Base-by-base conservation (phyloP, 2,329 filamentous ascomycete genomes). In the Hortaea werneckii region DNA sequence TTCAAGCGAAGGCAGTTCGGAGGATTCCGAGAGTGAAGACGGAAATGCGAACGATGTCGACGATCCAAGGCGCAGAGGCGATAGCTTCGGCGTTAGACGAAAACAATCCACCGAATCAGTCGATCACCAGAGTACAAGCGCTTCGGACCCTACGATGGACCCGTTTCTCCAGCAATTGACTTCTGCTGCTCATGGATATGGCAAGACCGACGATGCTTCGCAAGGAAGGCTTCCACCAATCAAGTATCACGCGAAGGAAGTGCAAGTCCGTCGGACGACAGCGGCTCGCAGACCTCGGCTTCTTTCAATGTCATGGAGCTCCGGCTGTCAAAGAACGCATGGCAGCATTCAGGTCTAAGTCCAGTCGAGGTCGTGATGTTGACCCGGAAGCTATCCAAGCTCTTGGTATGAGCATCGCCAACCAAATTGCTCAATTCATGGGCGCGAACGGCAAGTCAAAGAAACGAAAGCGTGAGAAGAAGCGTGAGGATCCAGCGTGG, bases 371-470 rank as follows among this genome's bases (percentile, higher is more conserved):
- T 8, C 43, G 49, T 28, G 29, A 42, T 29, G 40, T 54, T 13
- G 55, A 58, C 29, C 42, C 55, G 7, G 51, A 56, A 10, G 54
- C 54, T n/a, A 60, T 65, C 35, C 50, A 63, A 42, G 55, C 57
- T 8, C 51, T 66, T 8, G 59, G 63, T 29, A 54, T 58, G 41
- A 62, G 52, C 41, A 64, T 65, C 37, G 64, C 63, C 6, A 55
- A 56, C 12, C 60, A 64, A 43, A 57, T 66, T 41, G 58, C 61
- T 3, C 48, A 57, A 20, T 56, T 61, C 37, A 61, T 65, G 47
- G 37, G 48, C 41, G 41, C 10, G 13, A 30, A 37, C n/a, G 41
- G 41, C 30, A 45, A 44, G 40, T 29, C 41, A 10, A 29, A 48
- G 35, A 41, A 50, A 27, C 29, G 29, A 42, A 40, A 40, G 44